phyloP scores from a whole-genome alignment of 1,139 yeast species.

The Magnusiomyces suaveolens region DNA sequence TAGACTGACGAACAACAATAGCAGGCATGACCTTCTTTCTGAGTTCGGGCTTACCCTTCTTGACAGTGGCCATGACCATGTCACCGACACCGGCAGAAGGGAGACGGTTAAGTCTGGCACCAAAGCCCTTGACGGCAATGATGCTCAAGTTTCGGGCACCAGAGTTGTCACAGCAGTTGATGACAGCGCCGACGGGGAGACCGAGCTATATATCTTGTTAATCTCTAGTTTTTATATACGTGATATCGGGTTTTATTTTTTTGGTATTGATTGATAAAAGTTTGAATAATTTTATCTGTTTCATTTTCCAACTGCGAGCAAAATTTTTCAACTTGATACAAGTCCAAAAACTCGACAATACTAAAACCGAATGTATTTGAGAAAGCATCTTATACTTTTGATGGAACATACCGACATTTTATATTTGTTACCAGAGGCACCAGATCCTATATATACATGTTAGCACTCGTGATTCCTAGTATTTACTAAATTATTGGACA shows the following conservation, averaged over 20 bases:
- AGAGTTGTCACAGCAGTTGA: conserved; percentile 99
- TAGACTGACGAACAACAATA: conserved; percentile 97
- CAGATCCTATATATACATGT: conserved; percentile 28
- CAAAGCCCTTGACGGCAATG: conserved; percentile 97
- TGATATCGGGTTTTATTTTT: no score
- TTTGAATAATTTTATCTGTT: no score
- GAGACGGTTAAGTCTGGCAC: conserved; percentile 99
- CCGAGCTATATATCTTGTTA: conserved; percentile 48
- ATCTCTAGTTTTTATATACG: no score
- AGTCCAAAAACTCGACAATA: neutral
- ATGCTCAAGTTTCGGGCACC: conserved; percentile 99
- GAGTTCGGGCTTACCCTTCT: conserved; percentile 99
- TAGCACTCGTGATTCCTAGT: conserved; percentile 3
- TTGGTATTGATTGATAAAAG: no score
- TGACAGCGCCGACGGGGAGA: conserved; percentile 99
- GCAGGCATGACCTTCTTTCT: conserved; percentile 99
- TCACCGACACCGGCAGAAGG: conserved; percentile 99
- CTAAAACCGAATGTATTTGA: neutral
- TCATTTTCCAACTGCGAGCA: no score
- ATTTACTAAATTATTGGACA: neutral
- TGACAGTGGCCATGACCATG: conserved; percentile 99
- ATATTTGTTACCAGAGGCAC: conserved; percentile 99
- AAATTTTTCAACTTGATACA: no score
- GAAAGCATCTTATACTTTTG: neutral
- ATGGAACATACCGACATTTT: conserved; percentile 85